phyloP scores from a whole-genome alignment of 2,329 filamentous ascomycete genomes.

The Calonectria pteridis region DNA sequence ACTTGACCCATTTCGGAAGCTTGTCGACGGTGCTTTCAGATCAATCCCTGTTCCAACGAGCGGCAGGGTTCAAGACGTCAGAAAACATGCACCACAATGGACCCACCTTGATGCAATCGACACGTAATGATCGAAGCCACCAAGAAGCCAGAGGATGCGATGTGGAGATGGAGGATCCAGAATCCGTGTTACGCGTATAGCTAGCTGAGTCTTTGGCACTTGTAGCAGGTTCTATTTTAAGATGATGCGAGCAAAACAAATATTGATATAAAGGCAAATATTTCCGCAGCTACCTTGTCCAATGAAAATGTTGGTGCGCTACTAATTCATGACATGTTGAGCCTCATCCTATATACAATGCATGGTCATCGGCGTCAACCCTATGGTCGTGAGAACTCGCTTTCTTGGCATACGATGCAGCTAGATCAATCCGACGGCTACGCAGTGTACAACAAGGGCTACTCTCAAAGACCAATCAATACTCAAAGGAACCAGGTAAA shows the following conservation, averaged over 20 bases:
- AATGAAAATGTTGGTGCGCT: background rate
- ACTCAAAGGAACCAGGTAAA: background rate
- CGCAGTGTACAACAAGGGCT: background rate
- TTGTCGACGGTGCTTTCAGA: background rate
- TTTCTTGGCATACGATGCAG: accelerated
- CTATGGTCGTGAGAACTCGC: too few species aligned
- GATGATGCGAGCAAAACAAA: background rate
- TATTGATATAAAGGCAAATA: background rate
- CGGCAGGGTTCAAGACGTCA: background rate
- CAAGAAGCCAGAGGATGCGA: background rate
- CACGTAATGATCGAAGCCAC: background rate
- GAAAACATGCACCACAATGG: background rate
- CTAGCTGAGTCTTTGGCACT: background rate
- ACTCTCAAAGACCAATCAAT: background rate
- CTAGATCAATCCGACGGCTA: background rate
- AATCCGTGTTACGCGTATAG: background rate
- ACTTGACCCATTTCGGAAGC: background rate
- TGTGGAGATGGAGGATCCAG: background rate
- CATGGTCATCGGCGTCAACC: too few species aligned
- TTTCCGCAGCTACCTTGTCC: background rate
- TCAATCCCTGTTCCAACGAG: background rate
- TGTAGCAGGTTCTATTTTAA: background rate
- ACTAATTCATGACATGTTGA: background rate
- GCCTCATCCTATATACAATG: background rate
- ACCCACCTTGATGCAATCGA: background rate